These are phyloP conservation scores for Rhodomyrtus tomentosa DNA, from an alignment of 345 rosid genomes.

Conservation along the genomic window DNA sequence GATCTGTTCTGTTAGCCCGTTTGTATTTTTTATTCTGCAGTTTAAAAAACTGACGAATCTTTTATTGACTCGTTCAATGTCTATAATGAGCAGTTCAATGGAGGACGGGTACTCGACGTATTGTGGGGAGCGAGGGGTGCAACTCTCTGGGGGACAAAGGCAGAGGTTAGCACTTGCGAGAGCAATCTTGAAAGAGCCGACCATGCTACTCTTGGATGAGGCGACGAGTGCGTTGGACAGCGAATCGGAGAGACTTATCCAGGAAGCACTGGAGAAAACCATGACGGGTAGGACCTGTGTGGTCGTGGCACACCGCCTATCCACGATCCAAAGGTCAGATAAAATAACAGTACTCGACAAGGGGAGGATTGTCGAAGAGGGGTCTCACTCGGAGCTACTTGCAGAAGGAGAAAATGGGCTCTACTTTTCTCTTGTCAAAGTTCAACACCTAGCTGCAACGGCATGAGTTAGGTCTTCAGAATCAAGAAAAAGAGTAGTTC, in stretches of 20 bases:
- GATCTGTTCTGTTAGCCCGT: background rate
- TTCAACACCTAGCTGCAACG: background rate
- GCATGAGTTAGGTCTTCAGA: background rate
- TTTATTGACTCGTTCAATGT: background rate
- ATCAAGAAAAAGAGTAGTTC: background rate
- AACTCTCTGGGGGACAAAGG: slow-evolving; percentile 34
- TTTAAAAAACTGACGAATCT: background rate
- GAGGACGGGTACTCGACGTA: slow-evolving; percentile 8
- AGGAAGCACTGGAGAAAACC: slow-evolving; percentile 13
- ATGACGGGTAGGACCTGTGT: slow-evolving; percentile 16
- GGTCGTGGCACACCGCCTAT: slow-evolving; percentile 19
- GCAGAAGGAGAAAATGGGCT: background rate
- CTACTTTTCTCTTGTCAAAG: slow-evolving; percentile 7
- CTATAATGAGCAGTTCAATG: background rate
- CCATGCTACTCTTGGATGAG: slow-evolving; percentile 20
- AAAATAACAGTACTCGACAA: slow-evolving; percentile 5
- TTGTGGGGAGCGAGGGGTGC: slow-evolving; percentile 14
- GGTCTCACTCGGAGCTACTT: slow-evolving; percentile 8
- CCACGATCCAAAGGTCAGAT: slow-evolving; percentile 3
- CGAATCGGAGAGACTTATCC: slow-evolving; percentile 19
- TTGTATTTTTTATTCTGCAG: background rate
- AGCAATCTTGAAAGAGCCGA: slow-evolving; percentile 25
- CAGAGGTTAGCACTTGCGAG: slow-evolving; percentile 25
- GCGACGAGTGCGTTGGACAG: slow-evolving; percentile 29
- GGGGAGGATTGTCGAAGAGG: slow-evolving; percentile 5